Evolutionary conservation across 169 alveolate genomes (phyloP).

Genomic region (Plasmodium fragile): DNA sequence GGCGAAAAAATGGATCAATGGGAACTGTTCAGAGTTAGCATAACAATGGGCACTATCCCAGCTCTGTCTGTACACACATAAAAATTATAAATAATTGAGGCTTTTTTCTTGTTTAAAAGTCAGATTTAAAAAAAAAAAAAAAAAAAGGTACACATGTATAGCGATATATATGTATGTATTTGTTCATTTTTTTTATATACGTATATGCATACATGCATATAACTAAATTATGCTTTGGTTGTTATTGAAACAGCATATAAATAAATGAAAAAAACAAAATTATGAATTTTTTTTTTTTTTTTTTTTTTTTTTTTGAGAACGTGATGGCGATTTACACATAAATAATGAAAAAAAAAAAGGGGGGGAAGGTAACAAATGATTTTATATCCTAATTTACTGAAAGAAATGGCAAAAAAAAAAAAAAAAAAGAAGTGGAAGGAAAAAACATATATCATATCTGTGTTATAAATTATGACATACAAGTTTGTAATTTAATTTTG

Average conservation of each 20-base stretch:
- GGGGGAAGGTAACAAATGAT: conserved; percentile 32
- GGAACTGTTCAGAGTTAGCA: background rate
- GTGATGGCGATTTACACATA: conserved; percentile 17
- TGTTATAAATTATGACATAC: conserved; percentile 24
- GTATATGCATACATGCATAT: conserved; percentile 9
- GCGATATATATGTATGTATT: background rate
- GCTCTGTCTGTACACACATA: background rate
- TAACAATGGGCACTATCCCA: background rate
- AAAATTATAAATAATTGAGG: background rate
- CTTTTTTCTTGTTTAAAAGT: background rate
- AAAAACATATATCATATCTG: conserved; percentile 1
- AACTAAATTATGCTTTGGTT: conserved; percentile 6
- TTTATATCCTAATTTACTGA: conserved; percentile 45
- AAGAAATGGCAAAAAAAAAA: background rate
- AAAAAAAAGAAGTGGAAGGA: background rate
- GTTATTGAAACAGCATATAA: conserved; percentile 12
- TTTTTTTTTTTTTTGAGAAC: background rate
- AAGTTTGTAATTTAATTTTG: conserved; percentile 22
- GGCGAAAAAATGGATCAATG: background rate
- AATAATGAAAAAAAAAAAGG: conserved; percentile 16
- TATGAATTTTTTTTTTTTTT: conserved; percentile 20
- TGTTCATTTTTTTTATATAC: conserved; percentile 1
- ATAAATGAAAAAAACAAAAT: conserved; percentile 30
- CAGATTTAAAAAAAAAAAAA: background rate
- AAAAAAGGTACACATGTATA: background rate